Evolutionary conservation across 1,284 basidiomycete genomes (phyloP), one percentile per base, ranked within the genome.

Genomic region (Cutaneotrichosporon cyanovorans): DNA sequence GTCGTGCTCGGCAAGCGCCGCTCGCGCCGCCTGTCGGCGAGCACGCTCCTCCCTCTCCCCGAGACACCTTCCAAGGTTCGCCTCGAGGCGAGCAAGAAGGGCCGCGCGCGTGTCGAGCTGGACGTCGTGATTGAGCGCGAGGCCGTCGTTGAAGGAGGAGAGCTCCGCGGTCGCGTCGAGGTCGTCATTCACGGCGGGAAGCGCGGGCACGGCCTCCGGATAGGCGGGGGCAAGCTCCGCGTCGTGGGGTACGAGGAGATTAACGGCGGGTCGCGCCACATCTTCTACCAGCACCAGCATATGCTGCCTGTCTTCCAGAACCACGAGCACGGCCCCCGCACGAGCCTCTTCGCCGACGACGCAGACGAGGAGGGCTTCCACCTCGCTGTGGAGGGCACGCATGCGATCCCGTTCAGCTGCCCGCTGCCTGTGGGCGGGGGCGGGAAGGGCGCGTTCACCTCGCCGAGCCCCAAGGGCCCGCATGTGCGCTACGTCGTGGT

Each of bases 401-500:
- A 91, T 60, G 67, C 72, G 0, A 69, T 95, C 15, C 85, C 85
- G 1, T 95, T 96, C 62, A 75, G 79, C n/a, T 78, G 95, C 71
- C 75, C 77, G 18, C 72, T 96, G 4, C 84, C 87, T 0, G 55
- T 80, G 23, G 79, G 80, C 31, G 76, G 78, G 37, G 77, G 79
- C 6, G 79, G 88, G 2, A 92, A 89, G 70, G 91, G 91, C 0
- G 72, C 74, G 2, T 73, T 83, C 42, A 73, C 79, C 37, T 78
- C 79, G 5, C 74, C 76, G 8, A 80, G 80, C 16, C 77, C 80
- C 5, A 66, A 65, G 49, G 64, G 64, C 4, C 63, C 70, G 9
- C 74, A 78, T n/a, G 78, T 93, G 16, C 80, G 81, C 41, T 93
- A 93, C 67, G 87, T 95, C 45, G 82, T 82, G 3, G 85, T 93